Base-by-base conservation (phyloP, 495 filamentous ascomycete genomes). In the Monascus purpureus region DNA sequence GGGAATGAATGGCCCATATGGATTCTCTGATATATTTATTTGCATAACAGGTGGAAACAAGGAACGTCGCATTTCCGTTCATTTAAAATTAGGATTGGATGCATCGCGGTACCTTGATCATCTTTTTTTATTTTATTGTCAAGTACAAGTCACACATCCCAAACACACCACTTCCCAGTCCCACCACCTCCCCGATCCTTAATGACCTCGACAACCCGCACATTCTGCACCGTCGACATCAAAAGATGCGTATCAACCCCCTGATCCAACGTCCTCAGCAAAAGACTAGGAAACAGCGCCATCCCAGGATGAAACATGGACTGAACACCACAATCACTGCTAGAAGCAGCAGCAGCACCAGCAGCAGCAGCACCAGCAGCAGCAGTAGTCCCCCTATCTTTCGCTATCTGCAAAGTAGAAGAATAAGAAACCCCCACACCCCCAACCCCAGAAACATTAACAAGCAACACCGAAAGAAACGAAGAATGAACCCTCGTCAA, bases 231-330 rank as follows among this genome's bases (percentile, higher is more conserved):
- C 17, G 33, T 47, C n/a, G 56, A 60, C 12, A 61, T 25, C 11
- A 65, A 37, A 2, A 65, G 35, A 45, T 65, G 61, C 3, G 38
- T 47, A 45, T 65, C 61, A 6, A 57, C 51, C 0, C 54, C 61
- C 26, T 57, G 53, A 29, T 65, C 61, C 25, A 63, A 18, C 2
- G 54, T 58, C 35, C 47, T 52, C 50, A 55, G 56, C 15, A 61
- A 38, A 9, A 65, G 40, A 23, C 40, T 62, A 6, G 53, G 48
- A 17, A 61, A 49, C 28, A 59, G 27, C 13, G 36, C 35, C 14
- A 33, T 34, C 18, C 13, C 37, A 24, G 28, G 36, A 29, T 44
- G 45, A 12, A 63, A 63, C 7, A 55, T 45, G 5, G 59, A 63
- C 31, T 55, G 36, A 13, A 59, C 38, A 1, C 46, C 52, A 38